These are phyloP conservation scores for Diaporthe humulicola DNA, from an alignment of 2,329 filamentous ascomycete species.

Conservation along the genomic window DNA sequence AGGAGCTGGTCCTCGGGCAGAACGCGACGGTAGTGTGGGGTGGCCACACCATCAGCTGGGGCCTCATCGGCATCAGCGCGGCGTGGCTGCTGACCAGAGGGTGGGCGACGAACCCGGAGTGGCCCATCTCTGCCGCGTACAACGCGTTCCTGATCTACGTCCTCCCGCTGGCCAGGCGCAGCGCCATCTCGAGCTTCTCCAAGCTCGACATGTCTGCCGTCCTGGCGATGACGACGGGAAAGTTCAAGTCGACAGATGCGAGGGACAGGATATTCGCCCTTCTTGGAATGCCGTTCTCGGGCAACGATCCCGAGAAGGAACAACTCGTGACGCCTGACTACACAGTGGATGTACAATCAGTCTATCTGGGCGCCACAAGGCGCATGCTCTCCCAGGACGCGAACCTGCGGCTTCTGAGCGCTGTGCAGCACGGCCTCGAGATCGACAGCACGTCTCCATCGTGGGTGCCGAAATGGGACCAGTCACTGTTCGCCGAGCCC, in stretches of 20 bases:
- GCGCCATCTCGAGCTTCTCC: constrained; percentile 39
- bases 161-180: constrained; percentile 36
- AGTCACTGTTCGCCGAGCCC: constrained; percentile 37
- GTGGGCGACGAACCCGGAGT: constrained; percentile 31
- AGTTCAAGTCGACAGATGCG: constrained; percentile 38
- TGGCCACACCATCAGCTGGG: constrained; percentile 38
- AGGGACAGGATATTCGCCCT: constrained; percentile 40
- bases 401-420: constrained; percentile 38
- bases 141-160: constrained; percentile 41
- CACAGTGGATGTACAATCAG: constrained; percentile 11
- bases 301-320: constrained; percentile 27
- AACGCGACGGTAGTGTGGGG: constrained; percentile 38
- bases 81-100: constrained; percentile 39
- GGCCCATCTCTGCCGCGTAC: constrained; percentile 38
- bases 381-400: constrained; percentile 35
- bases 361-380: constrained; percentile 17
- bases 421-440: constrained; percentile 37
- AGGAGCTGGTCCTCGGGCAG: constrained; percentile 39
- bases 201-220: constrained; percentile 39
- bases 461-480: constrained; percentile 39
- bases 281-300: constrained; percentile 38
- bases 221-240: constrained; percentile 35
- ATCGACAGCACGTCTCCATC: constrained; percentile 36
- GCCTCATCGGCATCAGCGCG: constrained; percentile 39
- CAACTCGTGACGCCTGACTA: constrained; percentile 34